Evolutionary conservation across 495 filamentous ascomycete genomes (phyloP).

Genomic region (Penicillium silybi): DNA sequence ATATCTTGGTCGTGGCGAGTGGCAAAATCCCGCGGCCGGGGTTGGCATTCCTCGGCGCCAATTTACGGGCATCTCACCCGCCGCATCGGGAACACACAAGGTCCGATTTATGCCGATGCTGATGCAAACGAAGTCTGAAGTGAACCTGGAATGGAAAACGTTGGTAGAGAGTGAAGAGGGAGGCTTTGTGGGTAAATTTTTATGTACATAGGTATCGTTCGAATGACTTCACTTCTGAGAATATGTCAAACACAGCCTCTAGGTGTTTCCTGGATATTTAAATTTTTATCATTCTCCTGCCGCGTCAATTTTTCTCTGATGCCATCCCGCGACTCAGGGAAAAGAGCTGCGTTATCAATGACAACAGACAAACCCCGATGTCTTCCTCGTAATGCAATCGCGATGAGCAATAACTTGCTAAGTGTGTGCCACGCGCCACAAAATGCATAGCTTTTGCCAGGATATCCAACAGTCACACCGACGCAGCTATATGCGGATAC

Average conservation of each 20-base stretch:
- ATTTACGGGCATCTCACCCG: not conserved
- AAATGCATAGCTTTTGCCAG: constrained; percentile 63
- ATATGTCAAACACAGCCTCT: not conserved
- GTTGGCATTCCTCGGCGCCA: not conserved
- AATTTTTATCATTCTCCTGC: not conserved
- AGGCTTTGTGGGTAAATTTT: too few relatives aligned
- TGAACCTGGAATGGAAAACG: too few relatives aligned
- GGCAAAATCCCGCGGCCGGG: not conserved
- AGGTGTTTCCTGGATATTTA: not conserved
- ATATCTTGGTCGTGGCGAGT: not conserved
- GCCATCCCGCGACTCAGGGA: not conserved
- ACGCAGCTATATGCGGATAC: constrained; percentile 85
- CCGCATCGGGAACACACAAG: not conserved
- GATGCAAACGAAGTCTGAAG: too few relatives aligned
- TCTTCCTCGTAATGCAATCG: constrained; percentile 70
- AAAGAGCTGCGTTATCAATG: not conserved
- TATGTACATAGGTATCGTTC: too few relatives aligned
- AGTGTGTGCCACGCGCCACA: constrained; percentile 64
- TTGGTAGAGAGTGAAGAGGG: too few relatives aligned
- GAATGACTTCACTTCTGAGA: not conserved
- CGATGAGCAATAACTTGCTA: constrained; percentile 71
- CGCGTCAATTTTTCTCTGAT: not conserved
- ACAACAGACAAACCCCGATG: constrained; percentile 57
- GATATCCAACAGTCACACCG: constrained; percentile 69
- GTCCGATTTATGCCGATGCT: not conserved